Percentiles rank a stretch among this genome's conserved stretches.
These are phyloP conservation scores for Oryza rufipogon DNA, from an alignment of 176 grass and related monocot species.

Conservation along the genomic window DNA sequence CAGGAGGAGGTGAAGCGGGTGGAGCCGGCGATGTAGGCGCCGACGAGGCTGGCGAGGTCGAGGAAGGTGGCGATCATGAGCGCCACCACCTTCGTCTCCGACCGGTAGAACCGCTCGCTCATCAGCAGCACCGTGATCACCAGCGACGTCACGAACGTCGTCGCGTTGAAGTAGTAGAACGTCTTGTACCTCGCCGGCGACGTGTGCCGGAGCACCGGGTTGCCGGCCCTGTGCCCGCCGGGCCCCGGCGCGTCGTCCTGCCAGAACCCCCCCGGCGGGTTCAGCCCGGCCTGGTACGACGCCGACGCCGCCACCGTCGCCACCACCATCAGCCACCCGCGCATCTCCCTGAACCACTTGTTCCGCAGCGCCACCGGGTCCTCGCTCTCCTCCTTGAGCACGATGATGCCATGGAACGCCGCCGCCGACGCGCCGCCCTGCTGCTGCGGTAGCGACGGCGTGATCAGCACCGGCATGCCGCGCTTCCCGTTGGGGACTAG, in stretches of 20 bases:
- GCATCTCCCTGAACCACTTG: constrained; percentile 54
- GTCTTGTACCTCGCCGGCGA: neutral
- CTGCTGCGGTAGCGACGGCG: neutral
- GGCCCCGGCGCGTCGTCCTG: neutral
- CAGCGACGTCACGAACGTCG: constrained; percentile 51
- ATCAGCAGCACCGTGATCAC: constrained; percentile 54
- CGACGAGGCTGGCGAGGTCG: constrained; percentile 49
- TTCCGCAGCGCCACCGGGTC: neutral
- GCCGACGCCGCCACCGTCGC: constrained; percentile 39
- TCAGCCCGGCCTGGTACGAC: constrained; percentile 50
- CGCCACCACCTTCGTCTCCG: constrained; percentile 39
- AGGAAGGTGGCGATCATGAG: constrained; percentile 40
- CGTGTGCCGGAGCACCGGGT: constrained; percentile 25
- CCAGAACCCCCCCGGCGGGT: constrained; percentile 56
- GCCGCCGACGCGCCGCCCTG: neutral
- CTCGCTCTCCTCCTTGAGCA: constrained; percentile 5
- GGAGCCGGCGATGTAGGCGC: constrained; percentile 49
- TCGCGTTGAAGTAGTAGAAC: constrained; percentile 61
- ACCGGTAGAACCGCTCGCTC: constrained; percentile 49
- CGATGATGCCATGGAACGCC: constrained; percentile 34
- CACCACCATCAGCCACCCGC: constrained; percentile 54
- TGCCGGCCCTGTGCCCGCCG: neutral
- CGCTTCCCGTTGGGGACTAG: neutral
- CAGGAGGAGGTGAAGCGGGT: neutral
- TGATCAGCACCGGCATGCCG: constrained; percentile 35